phyloP scores from a whole-genome alignment of 352 stramenopile genomes.

The Phytophthora fragariae region DNA sequence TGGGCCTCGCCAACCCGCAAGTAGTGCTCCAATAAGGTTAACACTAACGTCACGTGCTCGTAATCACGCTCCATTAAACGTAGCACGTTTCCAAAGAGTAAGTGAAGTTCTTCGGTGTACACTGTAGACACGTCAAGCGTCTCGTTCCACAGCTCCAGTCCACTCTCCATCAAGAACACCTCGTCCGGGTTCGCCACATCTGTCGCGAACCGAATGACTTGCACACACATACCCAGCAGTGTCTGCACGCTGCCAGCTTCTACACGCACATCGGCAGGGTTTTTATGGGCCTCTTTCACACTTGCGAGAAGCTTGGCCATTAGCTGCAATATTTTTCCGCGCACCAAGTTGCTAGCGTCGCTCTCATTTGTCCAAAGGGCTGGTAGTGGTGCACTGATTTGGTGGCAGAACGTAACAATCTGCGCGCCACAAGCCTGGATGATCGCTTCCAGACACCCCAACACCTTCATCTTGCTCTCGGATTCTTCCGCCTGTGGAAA shows the following conservation, averaged over 20 bases:
- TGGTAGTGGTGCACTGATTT: constrained; percentile 77
- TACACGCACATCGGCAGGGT: constrained; percentile 10
- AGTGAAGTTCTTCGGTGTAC: constrained; percentile 77
- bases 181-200: constrained; percentile 84
- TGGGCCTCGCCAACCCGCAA: constrained; percentile 53
- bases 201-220: constrained; percentile 76
- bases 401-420: constrained; percentile 58
- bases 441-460: constrained; percentile 77
- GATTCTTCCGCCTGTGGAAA: constrained; percentile 70
- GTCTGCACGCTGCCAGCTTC: constrained; percentile 40
- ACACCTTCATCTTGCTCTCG: constrained; percentile 85
- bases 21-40: constrained; percentile 74
- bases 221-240: constrained; percentile 73
- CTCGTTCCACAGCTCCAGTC: constrained; percentile 76
- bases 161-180: constrained; percentile 88
- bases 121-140: constrained; percentile 51
- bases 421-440: constrained; percentile 66
- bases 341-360: constrained; percentile 83
- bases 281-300: constrained; percentile 55
- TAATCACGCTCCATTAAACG: constrained; percentile 81
- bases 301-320: constrained; percentile 67
- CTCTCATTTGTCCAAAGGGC: constrained; percentile 75
- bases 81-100: constrained; percentile 70
- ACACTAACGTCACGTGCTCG: constrained; percentile 72
- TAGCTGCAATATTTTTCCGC: constrained; percentile 84